Evolutionary conservation across 306 rosid genomes (phyloP), one percentile per base, ranked within the genome.

Genomic region (Calophaca sinica): DNA sequence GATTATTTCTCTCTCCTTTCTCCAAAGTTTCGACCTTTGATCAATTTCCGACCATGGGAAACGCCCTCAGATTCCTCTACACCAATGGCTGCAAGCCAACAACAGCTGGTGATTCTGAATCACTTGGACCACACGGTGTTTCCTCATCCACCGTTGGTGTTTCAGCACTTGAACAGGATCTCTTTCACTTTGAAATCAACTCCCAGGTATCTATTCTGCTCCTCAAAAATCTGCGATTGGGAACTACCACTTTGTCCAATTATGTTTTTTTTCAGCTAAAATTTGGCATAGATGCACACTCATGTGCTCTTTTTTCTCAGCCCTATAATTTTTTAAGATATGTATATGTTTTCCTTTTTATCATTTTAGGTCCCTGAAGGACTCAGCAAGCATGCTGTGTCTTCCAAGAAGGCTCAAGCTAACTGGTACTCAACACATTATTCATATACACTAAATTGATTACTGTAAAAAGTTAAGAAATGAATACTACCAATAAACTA

Each of bases 401-500:
- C 99, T 42, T 92, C 99, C 55, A 90, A 80, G 86, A 94, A 87
- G 63, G 96, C 96, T 61, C 99, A 94, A 72, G 92, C 92, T 79
- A 94, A 92, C 48, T 94, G 99, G 99, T 94, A 75, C 26, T 20
- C 26, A 20, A 20, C 26, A 20, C 26, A 20, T 41, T 74, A 50
- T 68, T 74, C 9, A 28, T 48, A 9, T 65, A 31, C 4, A 4
- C 65, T 42, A 20, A 20, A 29, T 54, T 67, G 14, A 35, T 33
- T 11, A 35, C 13, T 2, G 3, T 52, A 4, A 41, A 64, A 51
- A n/a, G n/a, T 26, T 75, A 26, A 12, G 32, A 69, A 15, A n/a
- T 5, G 11, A 33, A 0, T 33, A 61, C 58, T 32, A 39, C 38
- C 29, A 11, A 10, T 45, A 2, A 31, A 13, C 55, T 28, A 42